Evolutionary conservation across 441 rosid species (phyloP).

Genomic region (Erodium trifolium): DNA sequence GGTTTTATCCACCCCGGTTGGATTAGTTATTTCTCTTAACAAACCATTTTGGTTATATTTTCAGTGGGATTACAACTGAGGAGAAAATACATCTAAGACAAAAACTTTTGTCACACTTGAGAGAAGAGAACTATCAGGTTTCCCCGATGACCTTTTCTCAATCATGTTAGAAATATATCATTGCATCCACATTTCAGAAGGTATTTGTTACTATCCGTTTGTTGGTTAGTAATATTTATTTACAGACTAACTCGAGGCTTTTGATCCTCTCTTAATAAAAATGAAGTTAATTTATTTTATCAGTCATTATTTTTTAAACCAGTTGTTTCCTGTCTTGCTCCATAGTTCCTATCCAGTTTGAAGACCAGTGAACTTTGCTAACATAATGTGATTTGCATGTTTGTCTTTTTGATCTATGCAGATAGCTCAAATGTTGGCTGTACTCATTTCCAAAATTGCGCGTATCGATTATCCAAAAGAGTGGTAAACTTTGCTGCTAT

Average conservation of each 20-base stretch:
- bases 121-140: conserved; percentile 89
- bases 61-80: conserved; percentile 80
- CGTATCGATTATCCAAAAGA: conserved; percentile 97
- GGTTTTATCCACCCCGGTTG: too few relatives aligned
- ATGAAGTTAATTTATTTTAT: neutral
- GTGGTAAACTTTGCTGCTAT: conserved; percentile 35
- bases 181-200: neutral
- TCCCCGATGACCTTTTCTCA: conserved; percentile 12
- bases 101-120: conserved; percentile 62
- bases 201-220: neutral
- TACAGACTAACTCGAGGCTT: neutral
- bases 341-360: neutral
- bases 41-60: neutral
- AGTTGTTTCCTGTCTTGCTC: neutral
- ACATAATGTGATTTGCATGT: conserved; percentile 14
- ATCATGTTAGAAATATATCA: neutral
- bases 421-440: conserved; percentile 85
- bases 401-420: too few relatives aligned
- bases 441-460: conserved; percentile 86
- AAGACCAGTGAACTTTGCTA: conserved; percentile 2
- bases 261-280: neutral
- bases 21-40: neutral
- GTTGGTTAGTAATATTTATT: neutral
- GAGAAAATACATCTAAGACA: conserved; percentile 78
- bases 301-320: neutral